Percentiles rank a stretch among this genome's conserved stretches.
These are phyloP conservation scores for Globisporangium spiculum DNA, from an alignment of 352 stramenopile species.

Conservation along the genomic window DNA sequence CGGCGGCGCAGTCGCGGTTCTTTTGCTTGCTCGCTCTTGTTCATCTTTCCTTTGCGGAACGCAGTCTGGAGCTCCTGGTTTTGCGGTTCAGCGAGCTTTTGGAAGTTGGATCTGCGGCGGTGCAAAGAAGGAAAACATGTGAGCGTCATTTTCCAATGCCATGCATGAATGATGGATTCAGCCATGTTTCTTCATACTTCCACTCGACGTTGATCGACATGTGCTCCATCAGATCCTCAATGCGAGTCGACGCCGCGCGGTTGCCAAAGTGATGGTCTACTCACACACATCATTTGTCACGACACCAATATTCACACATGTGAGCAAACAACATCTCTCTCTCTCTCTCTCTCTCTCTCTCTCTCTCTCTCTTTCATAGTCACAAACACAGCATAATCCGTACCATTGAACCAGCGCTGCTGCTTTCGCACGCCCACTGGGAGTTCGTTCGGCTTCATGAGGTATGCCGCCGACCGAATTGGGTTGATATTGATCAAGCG, in stretches of 20 bases:
- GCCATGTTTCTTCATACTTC: constrained; percentile 26
- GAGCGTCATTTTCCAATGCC: not conserved
- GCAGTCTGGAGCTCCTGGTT: constrained; percentile 71
- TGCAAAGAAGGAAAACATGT: not conserved
- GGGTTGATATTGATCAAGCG: constrained; percentile 80
- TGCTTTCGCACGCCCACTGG: constrained; percentile 68
- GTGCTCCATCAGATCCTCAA: constrained; percentile 87
- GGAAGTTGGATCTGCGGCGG: constrained; percentile 54
- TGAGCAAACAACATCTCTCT: not conserved
- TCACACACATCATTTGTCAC: not conserved
- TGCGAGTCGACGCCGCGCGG: constrained; percentile 53
- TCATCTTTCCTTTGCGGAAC: constrained; percentile 64
- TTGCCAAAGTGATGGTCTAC: constrained; percentile 85
- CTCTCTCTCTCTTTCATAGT: not conserved
- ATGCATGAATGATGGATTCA: not conserved
- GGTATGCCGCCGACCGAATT: constrained; percentile 58
- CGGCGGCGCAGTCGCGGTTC: constrained; percentile 45
- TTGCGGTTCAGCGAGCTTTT: constrained; percentile 74
- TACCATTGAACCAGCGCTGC: constrained; percentile 85
- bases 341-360: not conserved
- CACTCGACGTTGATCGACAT: constrained; percentile 86
- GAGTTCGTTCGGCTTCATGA: constrained; percentile 68
- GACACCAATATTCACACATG: not conserved
- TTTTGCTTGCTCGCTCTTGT: constrained; percentile 28
- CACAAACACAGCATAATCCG: not conserved